phyloP scores from a whole-genome alignment of 2,329 filamentous ascomycete species.

The Hypoxylon sp. region DNA sequence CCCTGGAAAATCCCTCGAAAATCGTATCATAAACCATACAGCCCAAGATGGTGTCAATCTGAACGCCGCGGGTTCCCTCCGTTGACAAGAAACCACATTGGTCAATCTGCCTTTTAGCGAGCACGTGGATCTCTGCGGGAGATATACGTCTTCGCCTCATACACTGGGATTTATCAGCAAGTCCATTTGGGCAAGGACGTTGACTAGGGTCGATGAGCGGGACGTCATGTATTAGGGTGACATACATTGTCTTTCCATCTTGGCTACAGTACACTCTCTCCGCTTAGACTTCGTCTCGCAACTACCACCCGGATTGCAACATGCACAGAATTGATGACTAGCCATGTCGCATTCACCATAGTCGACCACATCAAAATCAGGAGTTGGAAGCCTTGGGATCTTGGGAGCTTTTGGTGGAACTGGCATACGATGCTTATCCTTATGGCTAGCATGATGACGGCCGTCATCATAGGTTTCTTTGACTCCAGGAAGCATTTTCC shows the following conservation, averaged over 20 bases:
- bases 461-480: slow-evolving; percentile 26
- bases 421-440: slow-evolving; percentile 17
- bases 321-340: slow-evolving; percentile 47
- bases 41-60: neutral
- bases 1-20: neutral
- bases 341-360: slow-evolving; percentile 26
- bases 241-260: slow-evolving; percentile 51
- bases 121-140: slow-evolving; percentile 38
- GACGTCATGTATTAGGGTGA: slow-evolving; percentile 6
- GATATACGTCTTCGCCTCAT: slow-evolving; percentile 48
- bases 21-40: neutral
- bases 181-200: slow-evolving; percentile 1
- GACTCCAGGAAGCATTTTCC: slow-evolving; percentile 17
- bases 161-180: slow-evolving; percentile 45
- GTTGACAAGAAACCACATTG: slow-evolving; percentile 9
- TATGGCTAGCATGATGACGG: slow-evolving; percentile 19
- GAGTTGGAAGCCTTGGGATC: slow-evolving; percentile 50
- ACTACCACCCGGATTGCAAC: slow-evolving; percentile 38
- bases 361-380: slow-evolving; percentile 47
- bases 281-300: slow-evolving; percentile 18
- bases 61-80: slow-evolving; percentile 6
- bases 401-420: slow-evolving; percentile 44
- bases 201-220: neutral
- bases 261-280: slow-evolving; percentile 40
- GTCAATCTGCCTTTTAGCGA: slow-evolving; percentile 26